A percentile compares a stretch with the other conserved stretches of the same genome.
These are phyloP conservation scores for Pythium monospermum DNA, from an alignment of 352 stramenopile genomes.

Conservation along the genomic window DNA sequence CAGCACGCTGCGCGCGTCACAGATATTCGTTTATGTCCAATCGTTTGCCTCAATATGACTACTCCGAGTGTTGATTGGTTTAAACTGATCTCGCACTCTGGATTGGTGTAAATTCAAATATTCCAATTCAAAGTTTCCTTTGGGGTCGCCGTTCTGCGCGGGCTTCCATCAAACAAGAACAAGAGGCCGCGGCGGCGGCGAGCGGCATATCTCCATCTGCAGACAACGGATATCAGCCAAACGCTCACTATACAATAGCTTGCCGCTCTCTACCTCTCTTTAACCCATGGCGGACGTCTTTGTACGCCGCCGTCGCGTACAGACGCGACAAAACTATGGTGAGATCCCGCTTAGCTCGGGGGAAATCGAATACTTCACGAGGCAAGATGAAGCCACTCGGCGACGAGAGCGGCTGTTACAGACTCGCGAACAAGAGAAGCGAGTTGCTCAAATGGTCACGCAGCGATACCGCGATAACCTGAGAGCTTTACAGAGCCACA, in stretches of 20 bases:
- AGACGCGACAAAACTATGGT: constrained; percentile 17
- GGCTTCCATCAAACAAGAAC: too few relatives aligned
- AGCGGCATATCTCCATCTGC: too few relatives aligned
- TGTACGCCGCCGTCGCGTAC: constrained; percentile 14
- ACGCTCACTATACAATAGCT: too few relatives aligned
- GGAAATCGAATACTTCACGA: constrained; percentile 53
- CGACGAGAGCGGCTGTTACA: constrained; percentile 47
- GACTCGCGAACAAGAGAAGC: constrained; percentile 55
- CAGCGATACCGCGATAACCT: constrained; percentile 68
- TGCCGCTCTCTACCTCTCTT: too few relatives aligned
- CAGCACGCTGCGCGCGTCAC: too few relatives aligned
- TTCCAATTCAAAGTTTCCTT: background rate
- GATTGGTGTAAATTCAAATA: background rate
- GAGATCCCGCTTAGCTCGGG: constrained; percentile 58
- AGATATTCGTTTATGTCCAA: too few relatives aligned
- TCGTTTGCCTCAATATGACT: too few relatives aligned
- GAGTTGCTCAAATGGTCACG: constrained; percentile 60
- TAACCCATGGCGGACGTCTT: constrained; percentile 20
- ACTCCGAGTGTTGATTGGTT: too few relatives aligned
- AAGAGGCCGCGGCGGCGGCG: too few relatives aligned
- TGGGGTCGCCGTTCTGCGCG: too few relatives aligned
- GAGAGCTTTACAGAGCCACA: constrained; percentile 34
- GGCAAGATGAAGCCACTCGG: constrained; percentile 47
- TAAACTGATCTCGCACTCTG: too few relatives aligned
- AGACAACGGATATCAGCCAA: too few relatives aligned